Evolutionary conservation across 2,329 filamentous ascomycete species (phyloP), one percentile per base, ranked within the genome.

Genomic region (Aureobasidium lini): DNA sequence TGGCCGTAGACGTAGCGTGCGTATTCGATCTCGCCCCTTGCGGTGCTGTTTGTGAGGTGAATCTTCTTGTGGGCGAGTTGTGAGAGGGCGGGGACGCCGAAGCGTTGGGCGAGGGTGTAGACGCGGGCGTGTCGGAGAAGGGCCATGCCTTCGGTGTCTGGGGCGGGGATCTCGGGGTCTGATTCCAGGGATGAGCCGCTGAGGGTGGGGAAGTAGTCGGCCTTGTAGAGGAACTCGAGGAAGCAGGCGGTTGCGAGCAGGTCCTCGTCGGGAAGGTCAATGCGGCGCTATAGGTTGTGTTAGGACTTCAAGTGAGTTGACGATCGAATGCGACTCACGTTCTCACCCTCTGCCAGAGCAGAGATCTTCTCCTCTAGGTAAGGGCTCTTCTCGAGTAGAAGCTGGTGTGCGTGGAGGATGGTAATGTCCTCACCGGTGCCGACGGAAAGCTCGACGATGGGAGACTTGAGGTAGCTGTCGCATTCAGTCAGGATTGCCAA

Each of bases 21-120:
- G 73, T 96, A 96, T 29, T 86, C 84, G 69, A 96, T 92, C 78
- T 96, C 92, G 72, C 90, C 92, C 75, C 87, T 87, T 37, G 90
- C 90, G 0, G 89, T 95, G 46, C 87, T 90, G 69, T 91, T 87
- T 68, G 95, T 88, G 71, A 89, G 89, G 78, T 96, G 90, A 68
- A 96, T 96, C 79, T 96, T 96, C 71, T 84, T 85, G 71, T 89
- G 89, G 2, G 91, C 87, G 31, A 96, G 84, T 16, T 80, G 83
- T 73, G 89, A 89, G 63, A 96, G 84, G 9, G 78, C 77, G 0
- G 76, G 76, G 16, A 80, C 76, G 42, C 84, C 82, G 62, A 94
- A 85, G 73, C 88, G 90, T 67, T 91, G 87, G 28, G 90, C 91
- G 28, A 96, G 80, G 0, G 90, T 96, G 78, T 96, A 96, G 64